These are phyloP conservation scores for Sisymbrium irio DNA, from an alignment of 345 rosid genomes.

Conservation along the genomic window DNA sequence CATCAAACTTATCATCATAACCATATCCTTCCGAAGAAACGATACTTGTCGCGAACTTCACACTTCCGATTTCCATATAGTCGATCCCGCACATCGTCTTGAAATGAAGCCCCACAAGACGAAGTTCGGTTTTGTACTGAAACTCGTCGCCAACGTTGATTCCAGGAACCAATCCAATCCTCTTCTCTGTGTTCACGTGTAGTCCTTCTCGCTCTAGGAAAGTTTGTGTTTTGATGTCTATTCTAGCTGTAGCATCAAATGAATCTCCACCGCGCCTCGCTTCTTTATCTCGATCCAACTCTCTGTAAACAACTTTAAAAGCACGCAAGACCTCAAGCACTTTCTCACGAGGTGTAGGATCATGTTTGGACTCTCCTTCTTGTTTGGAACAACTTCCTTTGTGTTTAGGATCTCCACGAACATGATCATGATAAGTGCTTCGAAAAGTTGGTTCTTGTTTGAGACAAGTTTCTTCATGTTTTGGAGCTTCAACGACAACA, in stretches of 20 bases:
- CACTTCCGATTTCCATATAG: slow-evolving; percentile 41
- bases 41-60: slow-evolving; percentile 57
- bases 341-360: slow-evolving; percentile 26
- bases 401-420: not conserved
- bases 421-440: not conserved
- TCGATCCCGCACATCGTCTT: slow-evolving; percentile 70
- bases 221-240: slow-evolving; percentile 49
- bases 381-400: not conserved
- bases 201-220: slow-evolving; percentile 47
- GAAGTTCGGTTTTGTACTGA: slow-evolving; percentile 72
- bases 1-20: slow-evolving; percentile 47
- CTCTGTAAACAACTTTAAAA: slow-evolving; percentile 54
- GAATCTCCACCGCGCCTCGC: slow-evolving; percentile 36
- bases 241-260: slow-evolving; percentile 36
- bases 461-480: not conserved
- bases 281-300: slow-evolving; percentile 62
- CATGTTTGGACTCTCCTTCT: not conserved
- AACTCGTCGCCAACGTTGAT: slow-evolving; percentile 80
- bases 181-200: slow-evolving; percentile 41
- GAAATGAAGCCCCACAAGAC: slow-evolving; percentile 71
- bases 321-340: slow-evolving; percentile 64
- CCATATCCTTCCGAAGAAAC: slow-evolving; percentile 76
- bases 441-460: not conserved
- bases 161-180: slow-evolving; percentile 71
- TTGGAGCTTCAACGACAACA: not conserved